These are phyloP conservation scores for Fraxinus excelsior DNA, from an alignment of 257 asterid species.

Conservation along the genomic window DNA sequence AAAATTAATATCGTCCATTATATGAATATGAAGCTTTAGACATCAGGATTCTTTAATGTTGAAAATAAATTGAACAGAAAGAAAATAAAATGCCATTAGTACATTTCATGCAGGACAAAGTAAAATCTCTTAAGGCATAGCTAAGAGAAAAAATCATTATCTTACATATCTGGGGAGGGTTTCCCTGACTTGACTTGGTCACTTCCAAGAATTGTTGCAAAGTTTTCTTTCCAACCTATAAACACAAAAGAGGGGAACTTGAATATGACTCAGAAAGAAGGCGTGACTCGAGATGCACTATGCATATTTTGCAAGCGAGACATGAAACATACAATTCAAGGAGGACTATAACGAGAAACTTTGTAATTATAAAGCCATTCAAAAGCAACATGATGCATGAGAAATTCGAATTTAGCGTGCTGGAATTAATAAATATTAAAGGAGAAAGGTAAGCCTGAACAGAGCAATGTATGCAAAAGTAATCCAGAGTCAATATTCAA, in stretches of 20 bases:
- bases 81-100: constrained; percentile 1
- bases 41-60: background rate
- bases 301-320: background rate
- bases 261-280: background rate
- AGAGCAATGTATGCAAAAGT: background rate
- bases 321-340: background rate
- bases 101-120: constrained; percentile 13
- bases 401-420: background rate
- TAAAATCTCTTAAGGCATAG: background rate
- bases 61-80: background rate
- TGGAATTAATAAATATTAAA: constrained; percentile 1
- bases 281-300: background rate
- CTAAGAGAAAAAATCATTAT: constrained; percentile 5
- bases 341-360: background rate
- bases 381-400: background rate
- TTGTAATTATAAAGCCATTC: background rate
- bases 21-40: constrained; percentile 14
- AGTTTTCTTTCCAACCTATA: constrained; percentile 81
- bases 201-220: constrained; percentile 76
- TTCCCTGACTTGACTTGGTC: constrained; percentile 88
- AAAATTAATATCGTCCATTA: background rate
- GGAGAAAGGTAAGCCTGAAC: constrained; percentile 2
- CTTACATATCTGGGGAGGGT: constrained; percentile 92
- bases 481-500: background rate
- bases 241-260: constrained; percentile 6